Evolutionary conservation across 2,329 filamentous ascomycete species (phyloP).

Genomic region (Epichloe uncinata): DNA sequence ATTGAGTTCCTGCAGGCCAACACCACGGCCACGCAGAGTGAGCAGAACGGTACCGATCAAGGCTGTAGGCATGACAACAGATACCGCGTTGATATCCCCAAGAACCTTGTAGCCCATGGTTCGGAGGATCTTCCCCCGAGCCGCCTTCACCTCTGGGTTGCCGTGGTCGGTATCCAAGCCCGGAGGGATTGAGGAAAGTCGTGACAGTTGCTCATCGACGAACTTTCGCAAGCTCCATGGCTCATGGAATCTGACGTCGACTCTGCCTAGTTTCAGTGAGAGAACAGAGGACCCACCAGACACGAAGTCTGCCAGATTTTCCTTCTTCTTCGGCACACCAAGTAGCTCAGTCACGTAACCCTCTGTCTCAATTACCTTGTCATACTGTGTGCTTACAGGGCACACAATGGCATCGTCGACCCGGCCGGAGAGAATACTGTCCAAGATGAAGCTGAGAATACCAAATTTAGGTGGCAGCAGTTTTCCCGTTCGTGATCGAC

Average conservation of each 20-base stretch:
- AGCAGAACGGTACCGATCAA: slow-evolving; percentile 88
- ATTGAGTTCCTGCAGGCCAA: slow-evolving; percentile 74
- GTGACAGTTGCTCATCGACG: slow-evolving; percentile 59
- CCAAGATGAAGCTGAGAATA: slow-evolving; percentile 81
- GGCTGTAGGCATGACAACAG: slow-evolving; percentile 95
- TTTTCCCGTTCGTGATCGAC: slow-evolving; percentile 85
- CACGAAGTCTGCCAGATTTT: slow-evolving; percentile 84
- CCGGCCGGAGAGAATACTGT: slow-evolving; percentile 76
- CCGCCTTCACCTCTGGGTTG: slow-evolving; percentile 34
- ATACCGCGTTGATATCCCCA: slow-evolving; percentile 88
- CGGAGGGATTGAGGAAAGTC: slow-evolving; percentile 29
- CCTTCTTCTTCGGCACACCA: slow-evolving; percentile 88
- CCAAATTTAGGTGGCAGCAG: slow-evolving; percentile 90
- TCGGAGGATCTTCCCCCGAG: slow-evolving; percentile 57
- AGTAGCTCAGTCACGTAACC: slow-evolving; percentile 91
- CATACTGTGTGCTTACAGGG: slow-evolving; percentile 93
- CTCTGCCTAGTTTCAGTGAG: slow-evolving; percentile 75
- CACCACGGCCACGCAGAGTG: slow-evolving; percentile 80
- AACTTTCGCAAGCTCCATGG: slow-evolving; percentile 85
- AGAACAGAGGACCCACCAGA: slow-evolving; percentile 72
- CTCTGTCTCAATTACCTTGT: slow-evolving; percentile 97
- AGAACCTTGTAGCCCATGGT: slow-evolving; percentile 87
- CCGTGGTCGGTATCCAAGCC: slow-evolving; percentile 32
- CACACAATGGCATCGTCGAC: slow-evolving; percentile 88
- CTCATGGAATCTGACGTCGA: slow-evolving; percentile 92